Evolutionary conservation across 1,284 basidiomycete genomes (phyloP).

Genomic region (Trametes pubescens): DNA sequence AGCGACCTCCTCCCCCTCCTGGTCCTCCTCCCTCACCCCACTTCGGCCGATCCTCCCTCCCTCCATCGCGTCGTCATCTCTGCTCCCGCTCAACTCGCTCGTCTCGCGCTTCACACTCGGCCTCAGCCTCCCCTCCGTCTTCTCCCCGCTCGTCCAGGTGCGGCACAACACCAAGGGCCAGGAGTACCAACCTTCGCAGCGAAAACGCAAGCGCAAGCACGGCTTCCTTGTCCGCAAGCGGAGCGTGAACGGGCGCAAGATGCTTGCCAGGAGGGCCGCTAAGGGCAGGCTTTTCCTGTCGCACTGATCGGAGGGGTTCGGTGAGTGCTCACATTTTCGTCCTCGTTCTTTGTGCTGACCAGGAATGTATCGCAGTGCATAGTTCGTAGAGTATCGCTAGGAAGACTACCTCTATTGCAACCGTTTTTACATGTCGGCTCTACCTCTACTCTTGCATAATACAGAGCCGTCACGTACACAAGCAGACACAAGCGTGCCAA

Average conservation of each 20-base stretch:
- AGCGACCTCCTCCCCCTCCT: constrained; percentile 20
- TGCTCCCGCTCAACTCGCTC: constrained; percentile 21
- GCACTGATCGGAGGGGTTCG: constrained; percentile 42
- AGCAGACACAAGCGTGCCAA: neutral
- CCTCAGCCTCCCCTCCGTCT: constrained; percentile 22
- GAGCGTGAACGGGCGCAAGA: constrained; percentile 69
- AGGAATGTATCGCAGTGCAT: neutral
- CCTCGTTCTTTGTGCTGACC: neutral
- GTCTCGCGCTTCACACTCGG: constrained; percentile 24
- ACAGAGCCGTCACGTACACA: neutral
- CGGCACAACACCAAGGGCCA: constrained; percentile 65
- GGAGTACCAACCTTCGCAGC: constrained; percentile 90
- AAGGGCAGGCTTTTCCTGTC: constrained; percentile 52
- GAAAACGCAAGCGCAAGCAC: constrained; percentile 88
- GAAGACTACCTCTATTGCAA: neutral
- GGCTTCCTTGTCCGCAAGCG: constrained; percentile 82
- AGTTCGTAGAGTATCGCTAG: too few species aligned
- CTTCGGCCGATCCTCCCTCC: constrained; percentile 27
- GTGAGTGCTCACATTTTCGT: neutral
- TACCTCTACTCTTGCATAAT: constrained; percentile 25
- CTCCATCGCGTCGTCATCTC: constrained; percentile 18
- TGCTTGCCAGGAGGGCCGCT: constrained; percentile 48
- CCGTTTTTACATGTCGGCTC: neutral
- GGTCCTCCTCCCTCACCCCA: constrained; percentile 25
- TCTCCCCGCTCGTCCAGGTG: constrained; percentile 48